phyloP scores from a whole-genome alignment of 2,329 filamentous ascomycete genomes.

The Colletotrichum sidae region DNA sequence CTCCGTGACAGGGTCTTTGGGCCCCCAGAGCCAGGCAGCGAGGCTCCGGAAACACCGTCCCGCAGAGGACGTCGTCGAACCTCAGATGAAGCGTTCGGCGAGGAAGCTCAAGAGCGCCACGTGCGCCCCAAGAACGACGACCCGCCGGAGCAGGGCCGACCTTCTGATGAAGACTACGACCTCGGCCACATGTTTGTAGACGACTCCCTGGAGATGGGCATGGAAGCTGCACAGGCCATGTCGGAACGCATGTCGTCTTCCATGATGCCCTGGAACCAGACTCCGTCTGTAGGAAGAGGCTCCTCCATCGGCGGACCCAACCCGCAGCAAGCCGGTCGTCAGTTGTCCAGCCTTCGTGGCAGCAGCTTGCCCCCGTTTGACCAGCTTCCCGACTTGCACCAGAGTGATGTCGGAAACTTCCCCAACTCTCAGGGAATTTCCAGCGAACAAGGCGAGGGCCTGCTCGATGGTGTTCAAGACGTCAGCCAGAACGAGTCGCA shows the following conservation, averaged over 20 bases:
- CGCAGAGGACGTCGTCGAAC: slow-evolving; percentile 53
- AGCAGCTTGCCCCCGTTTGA: slow-evolving; percentile 56
- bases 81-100: slow-evolving; percentile 57
- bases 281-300: slow-evolving; percentile 31
- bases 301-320: slow-evolving; percentile 25
- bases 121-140: slow-evolving; percentile 51
- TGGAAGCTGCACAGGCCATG: slow-evolving; percentile 74
- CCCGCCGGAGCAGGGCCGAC: slow-evolving; percentile 22
- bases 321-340: slow-evolving; percentile 36
- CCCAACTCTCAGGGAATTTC: slow-evolving; percentile 47
- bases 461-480: slow-evolving; percentile 33
- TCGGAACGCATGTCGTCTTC: slow-evolving; percentile 72
- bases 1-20: slow-evolving; percentile 54
- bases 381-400: slow-evolving; percentile 58
- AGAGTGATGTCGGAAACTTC: slow-evolving; percentile 41
- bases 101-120: slow-evolving; percentile 49
- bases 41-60: slow-evolving; percentile 22
- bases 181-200: slow-evolving; percentile 50
- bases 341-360: slow-evolving; percentile 50
- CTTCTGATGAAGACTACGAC: slow-evolving; percentile 39
- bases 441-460: slow-evolving; percentile 41
- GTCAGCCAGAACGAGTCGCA: slow-evolving; percentile 44
- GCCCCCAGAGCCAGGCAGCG: slow-evolving; percentile 41
- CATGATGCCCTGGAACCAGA: slow-evolving; percentile 64
- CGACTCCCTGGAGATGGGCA: slow-evolving; percentile 71